These are phyloP conservation scores for Trebouxia gelatinosa DNA, from an alignment of 163 green algal genomes.

Conservation along the genomic window DNA sequence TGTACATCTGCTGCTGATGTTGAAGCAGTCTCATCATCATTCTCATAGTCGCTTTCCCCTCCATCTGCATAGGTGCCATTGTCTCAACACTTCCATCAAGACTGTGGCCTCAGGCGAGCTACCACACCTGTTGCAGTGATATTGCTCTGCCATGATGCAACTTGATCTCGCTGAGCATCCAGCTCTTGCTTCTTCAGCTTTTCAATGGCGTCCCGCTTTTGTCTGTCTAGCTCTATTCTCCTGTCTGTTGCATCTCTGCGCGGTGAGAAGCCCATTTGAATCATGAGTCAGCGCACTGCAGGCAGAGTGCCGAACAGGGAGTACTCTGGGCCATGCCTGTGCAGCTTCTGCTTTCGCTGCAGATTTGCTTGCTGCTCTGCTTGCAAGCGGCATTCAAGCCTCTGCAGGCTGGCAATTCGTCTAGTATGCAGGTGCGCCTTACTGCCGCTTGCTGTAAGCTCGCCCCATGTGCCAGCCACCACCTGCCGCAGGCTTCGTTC, in stretches of 20 bases:
- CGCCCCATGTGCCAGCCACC: no score
- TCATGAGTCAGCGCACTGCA: no score
- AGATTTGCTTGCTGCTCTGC: no score
- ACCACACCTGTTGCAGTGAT: neutral
- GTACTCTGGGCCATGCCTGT: no score
- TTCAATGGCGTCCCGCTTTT: slow-evolving; percentile 10
- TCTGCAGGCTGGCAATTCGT: no score
- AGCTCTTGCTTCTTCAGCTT: slow-evolving; percentile 10
- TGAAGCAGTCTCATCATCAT: neutral
- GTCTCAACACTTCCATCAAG: neutral
- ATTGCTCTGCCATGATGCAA: slow-evolving; percentile 9
- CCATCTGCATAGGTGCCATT: neutral
- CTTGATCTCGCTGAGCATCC: neutral
- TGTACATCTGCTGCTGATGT: neutral
- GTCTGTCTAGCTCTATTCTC: neutral
- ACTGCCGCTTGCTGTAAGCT: no score
- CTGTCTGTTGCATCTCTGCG: slow-evolving; percentile 1
- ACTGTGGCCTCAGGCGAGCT: neutral
- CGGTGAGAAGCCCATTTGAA: no score
- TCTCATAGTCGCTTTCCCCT: slow-evolving; percentile 8
- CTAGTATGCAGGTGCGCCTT: no score
- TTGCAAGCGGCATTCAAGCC: no score
- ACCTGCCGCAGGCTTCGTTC: no score
- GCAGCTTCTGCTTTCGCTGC: no score
- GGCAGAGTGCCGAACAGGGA: no score